Evolutionary conservation across 106 monocot genomes (phyloP).

Genomic region (Allium sativum): DNA sequence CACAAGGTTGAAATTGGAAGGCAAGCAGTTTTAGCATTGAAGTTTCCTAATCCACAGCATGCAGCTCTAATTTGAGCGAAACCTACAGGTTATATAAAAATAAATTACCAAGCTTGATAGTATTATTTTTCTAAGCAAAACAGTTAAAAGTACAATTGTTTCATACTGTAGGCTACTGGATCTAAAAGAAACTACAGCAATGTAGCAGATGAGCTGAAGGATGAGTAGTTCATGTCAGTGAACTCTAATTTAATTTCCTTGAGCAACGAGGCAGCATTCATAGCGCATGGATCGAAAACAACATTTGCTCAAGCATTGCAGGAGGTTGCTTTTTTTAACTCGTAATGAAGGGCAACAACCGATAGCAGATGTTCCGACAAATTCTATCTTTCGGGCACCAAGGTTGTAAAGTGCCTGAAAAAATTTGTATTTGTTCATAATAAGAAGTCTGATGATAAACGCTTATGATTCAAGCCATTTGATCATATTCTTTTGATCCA

Average conservation of each 20-base stretch:
- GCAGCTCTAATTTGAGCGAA: conserved; percentile 41
- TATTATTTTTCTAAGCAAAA: background rate
- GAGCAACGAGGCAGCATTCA: conserved; percentile 19
- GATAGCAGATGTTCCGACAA: conserved; percentile 32
- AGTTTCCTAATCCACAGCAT: conserved; percentile 37
- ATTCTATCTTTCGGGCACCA: conserved; percentile 35
- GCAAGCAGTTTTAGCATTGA: conserved; percentile 36
- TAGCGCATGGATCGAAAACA: conserved; percentile 18
- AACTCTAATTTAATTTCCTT: conserved; percentile 28
- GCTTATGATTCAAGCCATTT: too few species aligned
- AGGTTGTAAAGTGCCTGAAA: conserved; percentile 40
- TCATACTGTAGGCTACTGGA: conserved; percentile 24
- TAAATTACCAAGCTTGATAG: background rate
- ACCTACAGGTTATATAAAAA: conserved; percentile 9
- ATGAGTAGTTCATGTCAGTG: conserved; percentile 33
- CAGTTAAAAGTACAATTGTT: background rate
- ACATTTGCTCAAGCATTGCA: conserved; percentile 30
- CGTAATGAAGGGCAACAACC: conserved; percentile 43
- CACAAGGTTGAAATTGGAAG: conserved; percentile 31
- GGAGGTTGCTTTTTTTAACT: conserved; percentile 6
- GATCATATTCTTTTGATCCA: too few species aligned
- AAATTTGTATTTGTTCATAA: too few species aligned
- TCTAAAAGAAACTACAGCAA: conserved; percentile 19
- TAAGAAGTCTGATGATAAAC: too few species aligned
- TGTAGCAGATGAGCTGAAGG: conserved; percentile 26